phyloP scores from a whole-genome alignment of 2,329 filamentous ascomycete species.

The Pseudocercospora vitis region DNA sequence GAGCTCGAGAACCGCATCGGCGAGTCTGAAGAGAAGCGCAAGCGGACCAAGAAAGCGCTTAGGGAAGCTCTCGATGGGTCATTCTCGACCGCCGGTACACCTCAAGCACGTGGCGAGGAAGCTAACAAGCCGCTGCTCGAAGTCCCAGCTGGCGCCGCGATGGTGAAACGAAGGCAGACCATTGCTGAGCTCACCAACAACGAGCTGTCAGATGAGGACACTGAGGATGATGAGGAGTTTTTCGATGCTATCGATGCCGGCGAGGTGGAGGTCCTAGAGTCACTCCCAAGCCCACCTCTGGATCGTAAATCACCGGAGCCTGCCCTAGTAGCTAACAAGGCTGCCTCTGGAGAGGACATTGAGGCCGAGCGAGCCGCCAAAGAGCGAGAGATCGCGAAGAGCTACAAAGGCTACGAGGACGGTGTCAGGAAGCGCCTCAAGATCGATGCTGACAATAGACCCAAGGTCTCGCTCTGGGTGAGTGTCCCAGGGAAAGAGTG shows the following conservation, averaged over 20 bases:
- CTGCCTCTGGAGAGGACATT: conserved; percentile 47
- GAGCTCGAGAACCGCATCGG: conserved; percentile 82
- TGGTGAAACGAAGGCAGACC: conserved; percentile 59
- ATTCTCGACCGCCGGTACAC: conserved; percentile 18
- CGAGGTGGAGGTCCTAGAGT: conserved; percentile 74
- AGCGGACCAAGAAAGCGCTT: conserved; percentile 82
- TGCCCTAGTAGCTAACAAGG: conserved; percentile 35
- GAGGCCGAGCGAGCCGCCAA: conserved; percentile 43
- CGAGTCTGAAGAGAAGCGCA: conserved; percentile 86
- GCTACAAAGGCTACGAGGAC: conserved; percentile 89
- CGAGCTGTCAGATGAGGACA: conserved; percentile 72
- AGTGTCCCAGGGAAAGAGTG: conserved; percentile 35
- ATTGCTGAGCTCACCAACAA: conserved; percentile 68
- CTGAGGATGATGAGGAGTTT: conserved; percentile 88
- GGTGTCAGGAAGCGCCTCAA: conserved; percentile 76
- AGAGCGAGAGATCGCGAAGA: conserved; percentile 66
- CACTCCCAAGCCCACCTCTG: conserved; percentile 56
- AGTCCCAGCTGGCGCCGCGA: conserved; percentile 23
- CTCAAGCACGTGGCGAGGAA: conserved; percentile 14
- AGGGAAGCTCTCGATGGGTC: conserved; percentile 73
- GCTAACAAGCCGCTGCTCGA: conserved; percentile 25
- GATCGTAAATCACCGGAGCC: conserved; percentile 22
- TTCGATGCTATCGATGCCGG: conserved; percentile 96
- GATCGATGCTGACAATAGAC: conserved; percentile 87
- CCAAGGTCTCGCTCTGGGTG: conserved; percentile 95